Conservation (phyloP, 2,329 filamentous ascomycete species). For the Colletotrichum incanum region DNA sequence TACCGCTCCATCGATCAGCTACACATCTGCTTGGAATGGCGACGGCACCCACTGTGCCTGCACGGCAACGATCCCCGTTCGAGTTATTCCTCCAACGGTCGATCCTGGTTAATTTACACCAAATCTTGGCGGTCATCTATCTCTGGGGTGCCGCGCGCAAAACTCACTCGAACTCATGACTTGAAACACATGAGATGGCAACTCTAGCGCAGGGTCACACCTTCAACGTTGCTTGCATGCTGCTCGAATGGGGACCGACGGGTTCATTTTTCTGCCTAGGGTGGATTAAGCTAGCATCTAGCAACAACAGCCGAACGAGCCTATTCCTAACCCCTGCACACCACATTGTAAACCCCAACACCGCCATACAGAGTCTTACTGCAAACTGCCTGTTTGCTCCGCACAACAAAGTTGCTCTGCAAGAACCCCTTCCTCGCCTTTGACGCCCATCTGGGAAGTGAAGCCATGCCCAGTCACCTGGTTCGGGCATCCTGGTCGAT, state of each 20-base stretch:
- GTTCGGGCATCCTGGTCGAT: neutral
- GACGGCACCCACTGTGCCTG: conserved; percentile 16
- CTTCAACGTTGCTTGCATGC: conserved; percentile 5
- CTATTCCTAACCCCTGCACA: conserved; percentile 37
- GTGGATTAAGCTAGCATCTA: conserved; percentile 4
- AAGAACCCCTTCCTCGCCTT: neutral
- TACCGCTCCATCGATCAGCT: conserved; percentile 25
- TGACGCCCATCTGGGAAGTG: conserved; percentile 6
- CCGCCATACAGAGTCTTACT: neutral
- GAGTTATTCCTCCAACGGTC: conserved; percentile 41
- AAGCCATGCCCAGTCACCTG: conserved; percentile 9
- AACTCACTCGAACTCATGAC: neutral
- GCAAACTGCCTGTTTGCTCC: conserved; percentile 3
- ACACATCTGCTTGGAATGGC: conserved; percentile 16
- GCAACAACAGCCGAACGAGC: conserved; percentile 26
- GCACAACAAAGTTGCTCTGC: conserved; percentile 1
- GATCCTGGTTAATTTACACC: conserved; percentile 11
- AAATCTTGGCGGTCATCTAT: conserved; percentile 32
- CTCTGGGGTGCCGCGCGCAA: conserved; percentile 26
- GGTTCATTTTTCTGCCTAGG: conserved; percentile 15
- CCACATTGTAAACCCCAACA: neutral
- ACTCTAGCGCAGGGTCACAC: conserved; percentile 1
- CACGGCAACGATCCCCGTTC: conserved; percentile 7
- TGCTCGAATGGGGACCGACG: conserved; percentile 20
- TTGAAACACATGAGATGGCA: conserved; percentile 22